Evolutionary conservation across 2,329 filamentous ascomycete genomes (phyloP).

Genomic region (Xenoacremonium recifei): DNA sequence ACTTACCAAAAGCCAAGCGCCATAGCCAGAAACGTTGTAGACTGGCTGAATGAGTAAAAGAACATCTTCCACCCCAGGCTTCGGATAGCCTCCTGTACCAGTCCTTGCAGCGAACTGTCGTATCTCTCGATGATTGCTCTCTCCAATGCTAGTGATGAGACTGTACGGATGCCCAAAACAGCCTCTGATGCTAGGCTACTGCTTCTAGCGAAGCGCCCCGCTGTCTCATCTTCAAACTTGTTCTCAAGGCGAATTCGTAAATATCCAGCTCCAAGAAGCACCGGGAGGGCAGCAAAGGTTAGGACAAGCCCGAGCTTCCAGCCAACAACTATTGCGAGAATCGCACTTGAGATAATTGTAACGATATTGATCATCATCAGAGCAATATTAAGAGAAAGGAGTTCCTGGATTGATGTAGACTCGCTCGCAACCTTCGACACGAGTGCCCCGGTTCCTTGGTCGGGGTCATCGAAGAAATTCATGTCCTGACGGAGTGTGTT

Average conservation of each 20-base stretch:
- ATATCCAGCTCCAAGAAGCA: conserved; percentile 44
- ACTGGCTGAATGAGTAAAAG: conserved; percentile 37
- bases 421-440: conserved; percentile 36
- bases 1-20: conserved; percentile 39
- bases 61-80: conserved; percentile 35
- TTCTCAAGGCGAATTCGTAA: conserved; percentile 48
- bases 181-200: conserved; percentile 50
- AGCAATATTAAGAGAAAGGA: conserved; percentile 48
- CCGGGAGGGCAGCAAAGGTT: conserved; percentile 44
- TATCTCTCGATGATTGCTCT: conserved; percentile 38
- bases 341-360: conserved; percentile 43
- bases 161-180: conserved; percentile 46
- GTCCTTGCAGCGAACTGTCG: conserved; percentile 28
- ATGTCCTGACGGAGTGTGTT: conserved; percentile 56
- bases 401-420: conserved; percentile 48
- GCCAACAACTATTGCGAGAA: conserved; percentile 44
- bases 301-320: conserved; percentile 52
- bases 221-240: conserved; percentile 44
- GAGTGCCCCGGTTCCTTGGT: conserved; percentile 38
- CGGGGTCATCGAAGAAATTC: conserved; percentile 40
- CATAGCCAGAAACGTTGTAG: conserved; percentile 37
- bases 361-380: conserved; percentile 46
- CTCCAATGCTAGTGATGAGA: conserved; percentile 49
- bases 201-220: conserved; percentile 43
- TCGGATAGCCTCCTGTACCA: conserved; percentile 27